A percentile compares a stretch with the other conserved stretches of the same genome.
These are phyloP conservation scores for Metschnikowia gruessii DNA, from an alignment of 805 yeast genomes.

Conservation along the genomic window DNA sequence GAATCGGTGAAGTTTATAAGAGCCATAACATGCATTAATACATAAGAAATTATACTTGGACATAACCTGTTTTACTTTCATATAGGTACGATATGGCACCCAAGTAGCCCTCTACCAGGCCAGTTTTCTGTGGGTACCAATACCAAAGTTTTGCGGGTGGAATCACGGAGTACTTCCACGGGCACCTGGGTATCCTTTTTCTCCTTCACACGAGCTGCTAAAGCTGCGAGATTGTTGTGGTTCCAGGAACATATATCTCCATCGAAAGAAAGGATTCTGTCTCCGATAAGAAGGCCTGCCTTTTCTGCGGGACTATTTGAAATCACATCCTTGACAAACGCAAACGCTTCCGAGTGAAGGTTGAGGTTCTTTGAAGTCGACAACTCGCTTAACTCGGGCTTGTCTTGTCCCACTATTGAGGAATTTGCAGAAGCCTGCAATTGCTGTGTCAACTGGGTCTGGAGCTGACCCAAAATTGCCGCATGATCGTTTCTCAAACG, in stretches of 20 bases:
- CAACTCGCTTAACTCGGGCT: background rate
- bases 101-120: conserved; percentile 68
- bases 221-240: conserved; percentile 45
- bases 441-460: conserved; percentile 44
- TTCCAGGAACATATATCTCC: conserved; percentile 49
- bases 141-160: conserved; percentile 18
- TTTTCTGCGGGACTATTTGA: conserved; percentile 52
- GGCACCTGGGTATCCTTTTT: conserved; percentile 30
- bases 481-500: conserved; percentile 68
- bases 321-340: conserved; percentile 49
- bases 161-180: conserved; percentile 33
- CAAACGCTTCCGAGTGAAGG: conserved; percentile 45
- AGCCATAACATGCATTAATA: background rate
- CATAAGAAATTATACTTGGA: background rate
- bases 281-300: conserved; percentile 54
- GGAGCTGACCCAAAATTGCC: conserved; percentile 46
- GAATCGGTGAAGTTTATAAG: background rate
- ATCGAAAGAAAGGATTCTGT: conserved; percentile 55
- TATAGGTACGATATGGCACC: conserved; percentile 54
- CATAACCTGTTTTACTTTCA: background rate
- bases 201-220: conserved; percentile 44
- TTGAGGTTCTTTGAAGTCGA: background rate
- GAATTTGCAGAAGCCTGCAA: conserved; percentile 23
- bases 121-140: conserved; percentile 51
- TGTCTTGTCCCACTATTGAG: background rate